Evolutionary conservation across 495 filamentous ascomycete species (phyloP).

Genomic region (Aspergillus nidulans): DNA sequence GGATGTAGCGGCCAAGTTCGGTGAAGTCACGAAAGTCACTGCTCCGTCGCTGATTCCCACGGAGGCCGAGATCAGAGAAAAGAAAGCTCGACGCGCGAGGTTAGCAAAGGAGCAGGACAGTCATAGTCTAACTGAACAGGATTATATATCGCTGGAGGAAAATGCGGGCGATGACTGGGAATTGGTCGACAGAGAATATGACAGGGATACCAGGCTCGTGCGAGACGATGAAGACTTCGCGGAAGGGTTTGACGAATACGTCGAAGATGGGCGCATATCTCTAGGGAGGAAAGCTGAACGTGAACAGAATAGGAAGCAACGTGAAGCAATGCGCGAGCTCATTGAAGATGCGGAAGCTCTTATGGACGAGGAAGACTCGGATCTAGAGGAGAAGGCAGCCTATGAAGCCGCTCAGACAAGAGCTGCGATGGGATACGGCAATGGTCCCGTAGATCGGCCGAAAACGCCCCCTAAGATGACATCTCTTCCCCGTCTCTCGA

Average conservation of each 20-base stretch:
- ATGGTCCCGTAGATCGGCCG: conserved; percentile 38
- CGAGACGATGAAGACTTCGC: conserved; percentile 89
- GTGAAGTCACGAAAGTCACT: conserved; percentile 39
- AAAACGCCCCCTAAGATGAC: conserved; percentile 56
- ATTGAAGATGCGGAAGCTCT: conserved; percentile 74
- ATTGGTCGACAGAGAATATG: conserved; percentile 41
- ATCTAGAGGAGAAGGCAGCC: conserved; percentile 72
- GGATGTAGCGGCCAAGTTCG: conserved; percentile 65
- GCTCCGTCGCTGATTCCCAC: conserved; percentile 59
- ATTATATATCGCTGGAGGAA: conserved; percentile 75
- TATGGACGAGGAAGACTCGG: conserved; percentile 68
- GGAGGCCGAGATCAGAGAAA: conserved; percentile 84
- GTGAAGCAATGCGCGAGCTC: conserved; percentile 74
- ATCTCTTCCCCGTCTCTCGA: conserved; percentile 50
- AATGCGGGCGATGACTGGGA: conserved; percentile 48
- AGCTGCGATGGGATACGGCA: conserved; percentile 69
- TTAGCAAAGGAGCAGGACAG: conserved; percentile 68
- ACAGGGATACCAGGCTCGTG: conserved; percentile 65
- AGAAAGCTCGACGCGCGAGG: conserved; percentile 81
- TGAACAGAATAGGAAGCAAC: conserved; percentile 61
- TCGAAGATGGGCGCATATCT: conserved; percentile 75
- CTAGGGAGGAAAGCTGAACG: conserved; percentile 76
- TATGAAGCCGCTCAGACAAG: conserved; percentile 87
- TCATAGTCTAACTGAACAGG: conserved; percentile 61
- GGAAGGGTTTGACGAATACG: conserved; percentile 91